phyloP scores from a whole-genome alignment of 805 yeast species.

The Ogataea salicorniae region DNA sequence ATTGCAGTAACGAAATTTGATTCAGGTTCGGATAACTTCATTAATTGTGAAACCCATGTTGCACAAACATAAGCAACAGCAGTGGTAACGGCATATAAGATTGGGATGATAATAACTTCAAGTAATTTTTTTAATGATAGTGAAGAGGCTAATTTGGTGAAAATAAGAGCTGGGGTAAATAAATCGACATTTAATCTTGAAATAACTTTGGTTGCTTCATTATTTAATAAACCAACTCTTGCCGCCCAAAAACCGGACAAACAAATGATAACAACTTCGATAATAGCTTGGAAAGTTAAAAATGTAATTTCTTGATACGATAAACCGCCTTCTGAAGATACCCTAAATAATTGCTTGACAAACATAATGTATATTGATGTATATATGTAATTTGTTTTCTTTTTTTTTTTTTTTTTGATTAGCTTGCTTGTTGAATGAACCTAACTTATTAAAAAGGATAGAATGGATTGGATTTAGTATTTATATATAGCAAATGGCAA shows the following conservation, averaged over 20 bases:
- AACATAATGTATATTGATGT: slow-evolving; percentile 1
- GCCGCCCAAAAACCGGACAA: slow-evolving; percentile 85
- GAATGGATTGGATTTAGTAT: too few relatives aligned
- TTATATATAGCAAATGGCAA: too few relatives aligned
- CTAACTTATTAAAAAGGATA: too few relatives aligned
- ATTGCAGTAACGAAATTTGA: slow-evolving; percentile 91
- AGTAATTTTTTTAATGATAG: slow-evolving; percentile 70
- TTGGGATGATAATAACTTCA: slow-evolving; percentile 80
- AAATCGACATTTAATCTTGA: slow-evolving; percentile 80
- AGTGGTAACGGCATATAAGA: slow-evolving; percentile 79
- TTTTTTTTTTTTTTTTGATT: too few relatives aligned
- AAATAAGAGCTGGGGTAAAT: slow-evolving; percentile 93
- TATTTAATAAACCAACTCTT: slow-evolving; percentile 58
- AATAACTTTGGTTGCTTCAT: slow-evolving; percentile 70
- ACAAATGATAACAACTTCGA: slow-evolving; percentile 84
- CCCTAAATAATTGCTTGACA: neutral
- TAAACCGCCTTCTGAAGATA: slow-evolving; percentile 6
- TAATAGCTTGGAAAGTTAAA: slow-evolving; percentile 84
- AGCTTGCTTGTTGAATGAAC: too few relatives aligned
- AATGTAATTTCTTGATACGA: slow-evolving; percentile 42
- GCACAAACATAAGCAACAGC: slow-evolving; percentile 67
- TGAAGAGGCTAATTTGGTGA: slow-evolving; percentile 66
- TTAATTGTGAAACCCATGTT: slow-evolving; percentile 42
- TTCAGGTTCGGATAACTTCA: slow-evolving; percentile 67
- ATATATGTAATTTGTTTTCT: too few relatives aligned